A percentile compares a stretch with the other conserved stretches of the same genome.
phyloP scores from a whole-genome alignment of 129 eudicot genomes.

The Artemisia annua region DNA sequence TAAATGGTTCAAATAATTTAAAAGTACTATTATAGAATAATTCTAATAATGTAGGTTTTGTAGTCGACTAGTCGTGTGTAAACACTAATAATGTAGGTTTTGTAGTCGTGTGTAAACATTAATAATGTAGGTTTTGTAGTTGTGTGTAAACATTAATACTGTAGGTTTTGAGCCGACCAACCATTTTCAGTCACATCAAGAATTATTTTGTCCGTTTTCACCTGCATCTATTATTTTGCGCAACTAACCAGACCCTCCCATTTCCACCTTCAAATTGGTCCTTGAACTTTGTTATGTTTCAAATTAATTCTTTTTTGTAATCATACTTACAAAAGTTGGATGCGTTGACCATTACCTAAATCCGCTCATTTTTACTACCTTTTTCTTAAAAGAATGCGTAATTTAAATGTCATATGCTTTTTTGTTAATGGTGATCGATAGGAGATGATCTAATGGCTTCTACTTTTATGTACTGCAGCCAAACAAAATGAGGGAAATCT shows the following conservation, averaged over 20 bases:
- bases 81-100: not conserved
- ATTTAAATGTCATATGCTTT: no score
- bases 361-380: no score
- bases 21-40: not conserved
- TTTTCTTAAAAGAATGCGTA: no score
- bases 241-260: not conserved
- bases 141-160: not conserved
- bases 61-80: not conserved
- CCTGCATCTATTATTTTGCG: not conserved
- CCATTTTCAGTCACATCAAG: not conserved
- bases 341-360: no score
- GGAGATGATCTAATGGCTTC: not conserved
- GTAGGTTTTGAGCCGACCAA: not conserved
- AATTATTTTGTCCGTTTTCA: not conserved
- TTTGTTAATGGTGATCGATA: not conserved
- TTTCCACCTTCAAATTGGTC: no score
- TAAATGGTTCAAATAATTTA: not conserved
- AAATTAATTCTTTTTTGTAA: no score
- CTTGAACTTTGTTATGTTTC: no score
- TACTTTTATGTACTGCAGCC: constrained; percentile 44
- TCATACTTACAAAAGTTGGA: no score
- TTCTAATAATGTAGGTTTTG: not conserved
- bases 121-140: not conserved
- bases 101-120: not conserved
- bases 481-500: constrained; percentile 56